Conservation (phyloP, 176 grass and related monocot species). For the Rhynchospora breviuscula region DNA sequence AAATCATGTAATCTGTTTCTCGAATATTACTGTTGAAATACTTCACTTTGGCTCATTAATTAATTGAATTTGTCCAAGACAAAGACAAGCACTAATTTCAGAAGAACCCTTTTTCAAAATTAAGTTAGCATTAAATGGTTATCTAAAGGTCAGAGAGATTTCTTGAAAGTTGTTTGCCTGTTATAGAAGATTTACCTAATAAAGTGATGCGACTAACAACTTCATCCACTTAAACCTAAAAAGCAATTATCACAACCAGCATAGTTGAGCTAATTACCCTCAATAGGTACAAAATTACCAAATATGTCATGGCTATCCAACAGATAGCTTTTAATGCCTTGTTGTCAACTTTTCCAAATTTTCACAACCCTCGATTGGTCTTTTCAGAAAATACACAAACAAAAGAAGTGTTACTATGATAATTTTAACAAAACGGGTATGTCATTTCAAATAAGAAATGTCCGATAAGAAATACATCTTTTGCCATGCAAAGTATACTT, state of each 20-base stretch:
- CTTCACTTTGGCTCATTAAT: not conserved
- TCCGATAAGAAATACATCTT: not conserved
- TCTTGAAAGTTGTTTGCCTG: not conserved
- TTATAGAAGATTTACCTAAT: conserved; percentile 12
- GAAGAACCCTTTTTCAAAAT: conserved; percentile 8
- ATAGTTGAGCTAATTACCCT: conserved; percentile 6
- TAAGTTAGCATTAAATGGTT: not conserved
- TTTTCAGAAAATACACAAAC: not conserved
- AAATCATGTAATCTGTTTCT: too few species aligned
- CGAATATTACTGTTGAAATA: too few species aligned
- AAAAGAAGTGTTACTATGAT: not conserved
- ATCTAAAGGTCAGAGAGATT: not conserved
- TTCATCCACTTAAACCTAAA: conserved; percentile 22
- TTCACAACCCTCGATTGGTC: not conserved
- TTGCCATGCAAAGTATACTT: not conserved
- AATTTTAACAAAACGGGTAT: not conserved
- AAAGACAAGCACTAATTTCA: not conserved
- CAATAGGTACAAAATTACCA: conserved; percentile 6
- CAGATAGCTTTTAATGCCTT: conserved; percentile 10
- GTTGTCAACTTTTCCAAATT: not conserved
- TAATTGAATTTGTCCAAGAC: not conserved
- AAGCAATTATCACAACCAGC: conserved; percentile 20
- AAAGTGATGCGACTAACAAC: not conserved
- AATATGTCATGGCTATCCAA: not conserved
- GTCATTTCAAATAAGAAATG: too few species aligned